These are phyloP conservation scores for Lipomyces orientalis DNA, from an alignment of 805 yeast genomes.

Conservation along the genomic window DNA sequence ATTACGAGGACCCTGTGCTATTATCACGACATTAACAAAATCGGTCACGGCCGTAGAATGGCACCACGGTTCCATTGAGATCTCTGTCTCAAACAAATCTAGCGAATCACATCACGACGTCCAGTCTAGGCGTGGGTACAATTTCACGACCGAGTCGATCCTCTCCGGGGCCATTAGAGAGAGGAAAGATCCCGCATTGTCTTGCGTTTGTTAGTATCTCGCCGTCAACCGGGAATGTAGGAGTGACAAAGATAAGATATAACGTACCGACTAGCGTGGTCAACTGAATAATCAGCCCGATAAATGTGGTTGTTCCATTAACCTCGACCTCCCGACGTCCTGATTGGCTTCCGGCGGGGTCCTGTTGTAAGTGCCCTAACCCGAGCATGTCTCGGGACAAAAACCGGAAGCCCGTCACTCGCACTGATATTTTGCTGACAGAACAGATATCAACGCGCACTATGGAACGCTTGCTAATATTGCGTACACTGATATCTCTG, in stretches of 20 bases:
- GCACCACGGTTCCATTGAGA: conserved; percentile 38
- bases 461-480: neutral
- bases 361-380: neutral
- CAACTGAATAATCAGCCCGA: conserved; percentile 38
- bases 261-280: conserved; percentile 38
- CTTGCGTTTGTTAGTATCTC: neutral
- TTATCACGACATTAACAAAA: conserved; percentile 17
- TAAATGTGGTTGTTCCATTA: conserved; percentile 34
- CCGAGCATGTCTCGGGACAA: neutral
- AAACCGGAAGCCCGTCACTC: neutral
- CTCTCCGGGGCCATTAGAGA: conserved; percentile 33
- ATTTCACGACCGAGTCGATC: conserved; percentile 31
- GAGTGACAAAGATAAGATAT: neutral
- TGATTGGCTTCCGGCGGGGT: conserved; percentile 10
- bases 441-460: neutral
- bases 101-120: conserved; percentile 38
- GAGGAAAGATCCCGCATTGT: conserved; percentile 11
- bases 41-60: conserved; percentile 35
- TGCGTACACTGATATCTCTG: neutral
- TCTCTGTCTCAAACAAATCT: conserved; percentile 34
- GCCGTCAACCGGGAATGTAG: neutral
- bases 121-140: conserved; percentile 37
- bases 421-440: neutral
- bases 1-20: no score
- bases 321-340: conserved; percentile 38